phyloP scores from a whole-genome alignment of 768 basidiomycete species.

The Lepiota subincarnata region DNA sequence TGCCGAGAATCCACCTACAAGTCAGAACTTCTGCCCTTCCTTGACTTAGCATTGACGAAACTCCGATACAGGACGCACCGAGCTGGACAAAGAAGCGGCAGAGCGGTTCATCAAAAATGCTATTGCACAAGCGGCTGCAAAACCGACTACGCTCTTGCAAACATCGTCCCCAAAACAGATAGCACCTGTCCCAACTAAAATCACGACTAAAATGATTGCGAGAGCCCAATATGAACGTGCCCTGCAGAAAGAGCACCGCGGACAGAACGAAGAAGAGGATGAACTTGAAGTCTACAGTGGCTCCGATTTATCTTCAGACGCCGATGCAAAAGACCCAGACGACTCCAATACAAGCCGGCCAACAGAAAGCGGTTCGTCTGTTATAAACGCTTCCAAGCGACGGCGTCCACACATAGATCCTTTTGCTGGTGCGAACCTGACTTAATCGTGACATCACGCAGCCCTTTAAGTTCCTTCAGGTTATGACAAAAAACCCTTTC shows the following conservation, averaged over 20 bases:
- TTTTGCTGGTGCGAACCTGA: constrained; percentile 49
- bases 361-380: constrained; percentile 7
- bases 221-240: constrained; percentile 60
- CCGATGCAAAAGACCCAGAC: constrained; percentile 13
- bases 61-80: constrained; percentile 30
- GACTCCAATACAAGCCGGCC: constrained; percentile 7
- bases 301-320: constrained; percentile 24
- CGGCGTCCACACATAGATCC: constrained; percentile 57
- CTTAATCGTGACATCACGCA: neutral
- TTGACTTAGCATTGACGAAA: constrained; percentile 3
- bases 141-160: constrained; percentile 26
- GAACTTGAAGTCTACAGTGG: constrained; percentile 36
- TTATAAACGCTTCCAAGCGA: constrained; percentile 30
- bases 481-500: constrained; percentile 28
- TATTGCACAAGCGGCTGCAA: constrained; percentile 57
- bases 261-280: constrained; percentile 37
- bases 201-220: constrained; percentile 73
- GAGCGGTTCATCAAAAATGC: constrained; percentile 82
- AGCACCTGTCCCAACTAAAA: constrained; percentile 43
- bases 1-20: constrained; percentile 64
- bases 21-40: constrained; percentile 30
- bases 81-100: constrained; percentile 78
- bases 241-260: constrained; percentile 46
- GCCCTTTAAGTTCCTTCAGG: constrained; percentile 20
- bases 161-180: constrained; percentile 21